Evolutionary conservation across 345 rosid species (phyloP).

Genomic region (Citrus australasica): DNA sequence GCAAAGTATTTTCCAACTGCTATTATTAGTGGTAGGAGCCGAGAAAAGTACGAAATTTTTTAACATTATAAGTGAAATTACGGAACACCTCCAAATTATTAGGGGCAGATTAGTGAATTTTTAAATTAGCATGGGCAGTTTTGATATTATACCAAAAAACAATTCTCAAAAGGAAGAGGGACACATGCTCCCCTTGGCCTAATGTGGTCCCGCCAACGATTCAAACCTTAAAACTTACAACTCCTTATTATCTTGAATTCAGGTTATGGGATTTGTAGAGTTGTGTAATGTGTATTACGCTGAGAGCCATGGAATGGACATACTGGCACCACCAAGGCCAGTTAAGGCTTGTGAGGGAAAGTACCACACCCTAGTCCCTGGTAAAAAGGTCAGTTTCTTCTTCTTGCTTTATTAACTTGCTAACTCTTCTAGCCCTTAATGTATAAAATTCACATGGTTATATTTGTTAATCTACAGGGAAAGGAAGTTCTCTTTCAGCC

Average conservation of each 20-base stretch:
- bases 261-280: constrained; percentile 41
- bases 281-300: constrained; percentile 36
- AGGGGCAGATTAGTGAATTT: no score
- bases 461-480: constrained; percentile 12
- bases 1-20: constrained; percentile 58
- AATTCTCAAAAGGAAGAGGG: no score
- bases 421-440: not conserved
- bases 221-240: not conserved
- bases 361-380: not conserved
- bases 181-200: no score
- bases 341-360: constrained; percentile 12
- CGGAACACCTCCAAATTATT: no score
- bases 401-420: not conserved
- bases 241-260: not conserved
- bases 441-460: not conserved
- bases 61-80: no score
- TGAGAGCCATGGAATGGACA: constrained; percentile 53
- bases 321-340: constrained; percentile 25
- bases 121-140: no score
- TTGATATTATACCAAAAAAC: no score
- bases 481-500: constrained; percentile 34
- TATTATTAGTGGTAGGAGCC: constrained; percentile 62
- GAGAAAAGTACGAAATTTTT: constrained; percentile 36
- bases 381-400: constrained; percentile 19
- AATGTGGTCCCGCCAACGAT: no score